These are phyloP conservation scores for Colletotrichum higginsianum DNA, from an alignment of 2,329 filamentous ascomycete genomes.

Conservation along the genomic window DNA sequence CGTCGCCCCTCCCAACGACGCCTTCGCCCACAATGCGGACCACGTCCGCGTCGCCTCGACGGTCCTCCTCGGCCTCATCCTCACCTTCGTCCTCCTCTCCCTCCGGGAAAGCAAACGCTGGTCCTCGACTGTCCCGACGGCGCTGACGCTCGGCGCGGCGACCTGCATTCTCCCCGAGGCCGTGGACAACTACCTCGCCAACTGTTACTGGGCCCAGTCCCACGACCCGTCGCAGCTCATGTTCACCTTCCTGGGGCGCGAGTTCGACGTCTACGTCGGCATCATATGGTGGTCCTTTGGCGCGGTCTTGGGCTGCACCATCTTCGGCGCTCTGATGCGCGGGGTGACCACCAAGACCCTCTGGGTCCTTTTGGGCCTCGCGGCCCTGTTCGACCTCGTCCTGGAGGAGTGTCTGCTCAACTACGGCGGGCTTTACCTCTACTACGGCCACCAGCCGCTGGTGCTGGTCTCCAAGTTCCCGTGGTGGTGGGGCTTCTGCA, in stretches of 20 bases:
- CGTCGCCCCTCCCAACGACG: constrained; percentile 4
- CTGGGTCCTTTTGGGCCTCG: neutral
- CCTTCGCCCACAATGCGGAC: constrained; percentile 5
- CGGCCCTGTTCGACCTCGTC: constrained; percentile 5
- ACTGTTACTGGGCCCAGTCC: constrained; percentile 23
- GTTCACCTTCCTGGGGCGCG: constrained; percentile 17
- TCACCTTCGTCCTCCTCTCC: constrained; percentile 15
- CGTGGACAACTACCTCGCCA: constrained; percentile 12
- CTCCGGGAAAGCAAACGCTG: constrained; percentile 14
- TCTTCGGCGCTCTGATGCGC: constrained; percentile 21
- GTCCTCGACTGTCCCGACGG: constrained; percentile 3
- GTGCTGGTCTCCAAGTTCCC: constrained; percentile 16
- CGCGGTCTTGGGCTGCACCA: constrained; percentile 16
- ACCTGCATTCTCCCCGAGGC: constrained; percentile 12
- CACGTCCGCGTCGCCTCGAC: constrained; percentile 11
- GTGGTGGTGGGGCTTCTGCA: constrained; percentile 31
- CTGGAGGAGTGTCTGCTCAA: constrained; percentile 30
- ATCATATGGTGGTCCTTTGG: constrained; percentile 31
- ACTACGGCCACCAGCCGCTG: constrained; percentile 30
- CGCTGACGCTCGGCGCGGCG: constrained; percentile 4
- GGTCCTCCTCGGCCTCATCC: neutral
- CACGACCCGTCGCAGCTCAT: constrained; percentile 14
- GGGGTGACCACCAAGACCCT: neutral
- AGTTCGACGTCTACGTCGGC: constrained; percentile 21
- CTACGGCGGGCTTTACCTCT: constrained; percentile 17